Evolutionary conservation across 2,329 filamentous ascomycete genomes (phyloP).

Genomic region (Calonectria naviculata): DNA sequence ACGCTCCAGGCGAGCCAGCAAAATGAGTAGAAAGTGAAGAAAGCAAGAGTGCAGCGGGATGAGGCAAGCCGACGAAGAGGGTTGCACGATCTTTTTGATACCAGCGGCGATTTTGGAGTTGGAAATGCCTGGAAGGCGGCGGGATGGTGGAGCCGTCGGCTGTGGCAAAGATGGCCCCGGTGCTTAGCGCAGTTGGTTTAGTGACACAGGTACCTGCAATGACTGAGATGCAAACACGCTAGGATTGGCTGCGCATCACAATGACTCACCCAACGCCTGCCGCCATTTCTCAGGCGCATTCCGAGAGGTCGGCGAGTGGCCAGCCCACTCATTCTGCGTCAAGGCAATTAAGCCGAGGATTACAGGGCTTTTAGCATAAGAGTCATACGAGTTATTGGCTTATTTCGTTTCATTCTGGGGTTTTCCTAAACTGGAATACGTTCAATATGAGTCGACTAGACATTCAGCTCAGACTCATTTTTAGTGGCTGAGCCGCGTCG

Average conservation of each 20-base stretch:
- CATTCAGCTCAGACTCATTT: slow-evolving; percentile 4
- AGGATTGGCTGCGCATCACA: slow-evolving; percentile 17
- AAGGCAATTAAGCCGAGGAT: background rate
- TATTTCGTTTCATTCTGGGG: background rate
- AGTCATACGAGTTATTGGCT: slow-evolving; percentile 20
- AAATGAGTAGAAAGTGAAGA: background rate
- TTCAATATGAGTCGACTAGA: background rate
- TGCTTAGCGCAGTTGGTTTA: background rate
- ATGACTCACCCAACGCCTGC: slow-evolving; percentile 17
- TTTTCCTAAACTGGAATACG: background rate
- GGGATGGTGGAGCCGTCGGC: slow-evolving; percentile 9
- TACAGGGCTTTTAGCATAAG: slow-evolving; percentile 1
- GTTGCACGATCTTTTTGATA: slow-evolving; percentile 9
- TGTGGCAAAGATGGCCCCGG: slow-evolving; percentile 11
- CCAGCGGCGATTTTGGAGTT: background rate
- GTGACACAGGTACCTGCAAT: background rate
- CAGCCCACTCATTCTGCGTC: slow-evolving; percentile 8
- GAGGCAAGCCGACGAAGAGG: background rate
- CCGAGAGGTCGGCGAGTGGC: background rate
- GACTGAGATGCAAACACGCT: background rate
- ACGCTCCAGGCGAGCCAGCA: background rate
- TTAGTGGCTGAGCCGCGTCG: background rate
- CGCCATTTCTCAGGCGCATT: slow-evolving; percentile 9
- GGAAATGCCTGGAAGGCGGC: slow-evolving; percentile 4
- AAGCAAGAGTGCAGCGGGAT: background rate